Evolutionary conservation across 2,329 filamentous ascomycete genomes (phyloP), one percentile per base, ranked within the genome.

Genomic region (Domatiomyces globalis): DNA sequence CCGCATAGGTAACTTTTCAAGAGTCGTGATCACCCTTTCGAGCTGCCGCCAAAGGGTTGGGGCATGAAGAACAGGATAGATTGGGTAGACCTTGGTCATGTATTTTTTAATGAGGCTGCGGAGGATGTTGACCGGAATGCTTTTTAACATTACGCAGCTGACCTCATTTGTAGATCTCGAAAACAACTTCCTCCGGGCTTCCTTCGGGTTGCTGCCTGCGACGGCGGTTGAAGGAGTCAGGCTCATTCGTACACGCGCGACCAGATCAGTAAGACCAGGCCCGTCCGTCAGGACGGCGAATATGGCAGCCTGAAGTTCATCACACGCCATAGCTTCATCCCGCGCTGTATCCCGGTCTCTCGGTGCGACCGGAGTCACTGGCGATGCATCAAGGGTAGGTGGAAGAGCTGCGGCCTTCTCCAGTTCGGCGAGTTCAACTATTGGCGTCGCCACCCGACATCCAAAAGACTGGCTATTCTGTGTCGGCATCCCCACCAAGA

Each of bases 181-280:
- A 33, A 56, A 50, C 8, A 48, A 46, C 43, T 56, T 60, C 39
- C 57, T 49, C 19, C 54, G 56, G 8, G 53, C 48, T 39, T 58
- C 54, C 33, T 53, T 46, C 3, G 55, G 58, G 43, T 50, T 58
- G 8, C 49, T 54, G 19, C 56, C 51, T 18, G 59, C 53, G 22
- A 61, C 55, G 22, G 58, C 59, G 18, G 58, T 61, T 0, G 63
- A 65, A 6, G 63, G 63, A 2, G 63, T 65, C 47, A 66, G 54
- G 43, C 63, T 64, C 63, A 66, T 65, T 9, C 63, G 59, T 1
- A 66, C 62, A 18, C 58, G 52, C 8, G 62, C 62, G 17, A 66
- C 55, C 8, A 65, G 54, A 45, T 63, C 63, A 18, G 62, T 63
- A 8, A 64, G 58, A 4, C 61, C 62, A 1, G 58, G 54, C 15